Percentiles rank a stretch among this genome's conserved stretches.
These are phyloP conservation scores for Heterobasidion occidentale DNA, from an alignment of 1,284 basidiomycete genomes.

Conservation along the genomic window DNA sequence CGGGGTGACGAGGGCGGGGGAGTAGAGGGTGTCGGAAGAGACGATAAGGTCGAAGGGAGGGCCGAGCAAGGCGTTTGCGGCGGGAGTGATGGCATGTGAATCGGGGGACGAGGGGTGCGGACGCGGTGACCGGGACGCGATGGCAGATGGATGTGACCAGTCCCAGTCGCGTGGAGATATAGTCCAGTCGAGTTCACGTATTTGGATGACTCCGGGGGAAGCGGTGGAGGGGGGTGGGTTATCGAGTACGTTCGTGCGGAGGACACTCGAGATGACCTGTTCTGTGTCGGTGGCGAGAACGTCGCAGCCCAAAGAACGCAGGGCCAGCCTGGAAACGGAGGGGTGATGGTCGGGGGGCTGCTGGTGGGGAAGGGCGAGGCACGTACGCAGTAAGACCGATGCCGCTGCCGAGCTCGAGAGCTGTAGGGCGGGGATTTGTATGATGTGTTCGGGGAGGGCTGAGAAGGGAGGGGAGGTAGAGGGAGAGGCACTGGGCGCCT, in stretches of 20 bases:
- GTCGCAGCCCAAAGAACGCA: slow-evolving; percentile 67
- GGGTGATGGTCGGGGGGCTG: neutral
- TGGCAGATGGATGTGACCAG: slow-evolving; percentile 38
- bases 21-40: slow-evolving; percentile 83
- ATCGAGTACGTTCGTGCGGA: slow-evolving; percentile 54
- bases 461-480: slow-evolving; percentile 42
- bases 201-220: slow-evolving; percentile 32
- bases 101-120: too few relatives aligned
- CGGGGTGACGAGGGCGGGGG: slow-evolving; percentile 53
- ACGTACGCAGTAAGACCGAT: slow-evolving; percentile 74
- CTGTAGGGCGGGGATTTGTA: slow-evolving; percentile 27
- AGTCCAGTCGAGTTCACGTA: slow-evolving; percentile 63
- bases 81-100: slow-evolving; percentile 8
- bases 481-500: slow-evolving; percentile 66
- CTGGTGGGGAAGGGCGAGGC: slow-evolving; percentile 4
- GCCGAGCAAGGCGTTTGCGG: slow-evolving; percentile 17
- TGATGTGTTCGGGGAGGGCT: slow-evolving; percentile 8
- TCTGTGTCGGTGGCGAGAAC: slow-evolving; percentile 76
- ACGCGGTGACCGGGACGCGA: slow-evolving; percentile 19
- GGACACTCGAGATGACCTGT: slow-evolving; percentile 60
- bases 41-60: slow-evolving; percentile 75
- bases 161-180: slow-evolving; percentile 43
- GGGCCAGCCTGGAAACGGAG: slow-evolving; percentile 43
- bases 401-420: slow-evolving; percentile 79
- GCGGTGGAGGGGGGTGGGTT: slow-evolving; percentile 36